Conservation (phyloP, 2,329 filamentous ascomycete genomes). For the Plenodomus tracheiphilus region DNA sequence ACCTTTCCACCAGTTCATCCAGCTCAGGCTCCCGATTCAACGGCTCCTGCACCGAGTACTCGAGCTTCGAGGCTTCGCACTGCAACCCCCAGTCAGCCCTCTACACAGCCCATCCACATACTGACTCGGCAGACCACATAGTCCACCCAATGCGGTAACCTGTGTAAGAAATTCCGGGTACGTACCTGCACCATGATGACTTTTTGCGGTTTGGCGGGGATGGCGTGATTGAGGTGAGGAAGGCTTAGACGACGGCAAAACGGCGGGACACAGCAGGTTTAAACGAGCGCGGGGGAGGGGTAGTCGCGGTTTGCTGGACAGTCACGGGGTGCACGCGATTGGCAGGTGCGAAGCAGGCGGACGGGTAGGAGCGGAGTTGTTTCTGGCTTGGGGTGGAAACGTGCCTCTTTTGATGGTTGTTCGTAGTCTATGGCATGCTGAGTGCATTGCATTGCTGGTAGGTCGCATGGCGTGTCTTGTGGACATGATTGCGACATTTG, state of each 20-base stretch:
- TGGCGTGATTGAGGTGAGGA: slow-evolving; percentile 31
- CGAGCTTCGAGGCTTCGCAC: slow-evolving; percentile 34
- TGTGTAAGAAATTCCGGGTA: slow-evolving; percentile 8
- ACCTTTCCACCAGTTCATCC: slow-evolving; percentile 51
- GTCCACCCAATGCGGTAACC: slow-evolving; percentile 20
- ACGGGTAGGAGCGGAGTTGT: not conserved
- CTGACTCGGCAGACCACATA: slow-evolving; percentile 9
- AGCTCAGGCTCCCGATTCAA: slow-evolving; percentile 54
- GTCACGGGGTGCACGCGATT: not conserved
- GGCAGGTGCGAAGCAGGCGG: not conserved
- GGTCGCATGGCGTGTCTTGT: too few relatives aligned
- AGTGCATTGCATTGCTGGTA: too few relatives aligned
- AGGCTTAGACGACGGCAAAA: slow-evolving; percentile 19
- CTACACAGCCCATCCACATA: not conserved
- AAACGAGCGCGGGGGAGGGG: slow-evolving; percentile 5
- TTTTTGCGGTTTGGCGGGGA: slow-evolving; percentile 28
- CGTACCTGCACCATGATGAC: slow-evolving; percentile 33
- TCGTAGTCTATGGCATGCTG: too few relatives aligned
- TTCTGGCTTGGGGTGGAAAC: too few relatives aligned
- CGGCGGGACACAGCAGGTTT: slow-evolving; percentile 13
- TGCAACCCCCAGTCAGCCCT: slow-evolving; percentile 7
- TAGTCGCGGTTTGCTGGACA: not conserved
- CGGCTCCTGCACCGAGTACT: slow-evolving; percentile 51
- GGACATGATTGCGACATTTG: too few relatives aligned
- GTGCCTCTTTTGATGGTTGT: too few relatives aligned